Evolutionary conservation across 106 monocot species (phyloP), one percentile per base, ranked within the genome.

Genomic region (Agapanthus africanus): DNA sequence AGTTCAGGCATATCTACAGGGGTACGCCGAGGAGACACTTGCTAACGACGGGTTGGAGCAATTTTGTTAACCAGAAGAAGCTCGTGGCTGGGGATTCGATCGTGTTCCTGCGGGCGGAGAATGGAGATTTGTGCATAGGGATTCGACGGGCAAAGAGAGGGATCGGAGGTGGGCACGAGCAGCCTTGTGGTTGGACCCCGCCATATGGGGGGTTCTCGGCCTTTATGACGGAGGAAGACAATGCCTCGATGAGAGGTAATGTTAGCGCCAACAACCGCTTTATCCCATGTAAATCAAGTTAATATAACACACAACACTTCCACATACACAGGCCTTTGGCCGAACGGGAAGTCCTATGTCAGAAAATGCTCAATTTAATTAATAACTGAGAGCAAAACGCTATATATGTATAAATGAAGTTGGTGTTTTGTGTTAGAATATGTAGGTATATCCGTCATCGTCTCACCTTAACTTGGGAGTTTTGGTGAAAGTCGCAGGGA

Each of bases 41-140:
- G 61, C 76, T 85, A 18, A 85, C 85, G 2, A 85, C 85, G 0
- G 78, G 85, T 18, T 85, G 85, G 86, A 86, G 86, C 70, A 79
- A 74, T 2, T 86, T 86, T 63, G 86, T 86, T 9, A 86, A 86
- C 68, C 81, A 86, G 51, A 86, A 86, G 66, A 86, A 86, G 79
- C 82, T 86, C 30, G 86, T 86, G 9, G 79, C 82, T 0, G 86
- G 86, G 36, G 82, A 86, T 63, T 82, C 82, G 0, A 82, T 86
- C 27, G 86, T 86, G 41, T 86, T 86, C 76, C 30, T 86, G 26
- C 76, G 82, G 32, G 64, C 86, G 0, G 79, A 79, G 42, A 79
- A 71, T 33, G 82, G 86, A 15, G 82, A 82, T 71, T 79, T 86
- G 37, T 79, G 86, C 61, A 75, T 86, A 26, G 86, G 86, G 19